phyloP scores from a whole-genome alignment of 495 filamentous ascomycete species.

The Aspergillus bertholletiae region DNA sequence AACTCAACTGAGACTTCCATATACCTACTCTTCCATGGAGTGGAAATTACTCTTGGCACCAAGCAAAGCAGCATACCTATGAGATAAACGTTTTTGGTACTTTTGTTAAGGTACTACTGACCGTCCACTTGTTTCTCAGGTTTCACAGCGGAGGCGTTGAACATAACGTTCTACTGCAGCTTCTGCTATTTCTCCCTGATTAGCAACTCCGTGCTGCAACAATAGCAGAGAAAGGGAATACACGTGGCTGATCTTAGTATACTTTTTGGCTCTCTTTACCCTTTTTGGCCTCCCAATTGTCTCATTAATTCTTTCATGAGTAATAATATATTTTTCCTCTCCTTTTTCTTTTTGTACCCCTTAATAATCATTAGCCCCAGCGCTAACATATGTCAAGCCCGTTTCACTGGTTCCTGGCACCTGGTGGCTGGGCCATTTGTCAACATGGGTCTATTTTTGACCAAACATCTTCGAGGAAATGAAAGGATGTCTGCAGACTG shows the following conservation, averaged over 20 bases:
- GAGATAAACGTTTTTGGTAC: not conserved
- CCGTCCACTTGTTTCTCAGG: conserved; percentile 11
- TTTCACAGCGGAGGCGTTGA: conserved; percentile 40
- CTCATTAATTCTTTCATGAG: no score
- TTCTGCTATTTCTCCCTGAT: not conserved
- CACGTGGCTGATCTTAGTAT: conserved; percentile 17
- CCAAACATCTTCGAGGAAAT: conserved; percentile 10
- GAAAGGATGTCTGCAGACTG: not conserved
- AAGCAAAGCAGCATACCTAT: no score
- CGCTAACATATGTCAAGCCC: conserved; percentile 1
- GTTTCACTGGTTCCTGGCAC: conserved; percentile 12
- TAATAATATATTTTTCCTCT: not conserved
- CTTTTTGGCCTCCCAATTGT: not conserved
- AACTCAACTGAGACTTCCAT: not conserved
- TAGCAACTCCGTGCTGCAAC: not conserved
- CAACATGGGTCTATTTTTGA: conserved; percentile 9
- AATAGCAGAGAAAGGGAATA: conserved; percentile 7
- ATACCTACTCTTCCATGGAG: not conserved
- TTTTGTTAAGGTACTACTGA: conserved; percentile 1
- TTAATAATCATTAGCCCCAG: not conserved
- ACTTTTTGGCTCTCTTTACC: not conserved
- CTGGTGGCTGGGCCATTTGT: conserved; percentile 20
- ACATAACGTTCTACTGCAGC: conserved; percentile 40
- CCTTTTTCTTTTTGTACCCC: not conserved
- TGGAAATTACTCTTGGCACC: not conserved